These are phyloP conservation scores for Coprinopsis cinerea DNA, from an alignment of 768 basidiomycete species.

Conservation along the genomic window DNA sequence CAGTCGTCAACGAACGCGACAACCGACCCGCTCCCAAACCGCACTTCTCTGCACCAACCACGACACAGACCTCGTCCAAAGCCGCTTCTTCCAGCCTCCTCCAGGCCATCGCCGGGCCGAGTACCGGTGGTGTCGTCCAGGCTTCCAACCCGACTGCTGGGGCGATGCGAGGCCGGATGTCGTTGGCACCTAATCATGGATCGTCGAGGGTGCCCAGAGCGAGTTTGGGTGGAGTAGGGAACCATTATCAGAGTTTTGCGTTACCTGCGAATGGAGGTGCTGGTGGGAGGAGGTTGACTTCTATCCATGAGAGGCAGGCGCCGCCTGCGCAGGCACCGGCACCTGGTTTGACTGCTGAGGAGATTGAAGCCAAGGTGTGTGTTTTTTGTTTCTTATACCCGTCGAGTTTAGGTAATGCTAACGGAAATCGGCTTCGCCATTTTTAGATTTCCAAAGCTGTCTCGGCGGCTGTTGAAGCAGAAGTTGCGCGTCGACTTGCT, in stretches of 20 bases:
- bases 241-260: constrained; percentile 32
- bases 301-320: constrained; percentile 20
- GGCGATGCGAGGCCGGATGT: neutral
- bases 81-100: constrained; percentile 44
- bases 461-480: constrained; percentile 68
- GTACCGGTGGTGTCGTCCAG: constrained; percentile 21
- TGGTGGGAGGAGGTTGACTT: constrained; percentile 25
- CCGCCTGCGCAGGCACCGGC: constrained; percentile 20
- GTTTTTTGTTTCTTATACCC: constrained; percentile 7
- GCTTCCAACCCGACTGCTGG: constrained; percentile 15
- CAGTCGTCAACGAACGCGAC: constrained; percentile 71
- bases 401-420: neutral
- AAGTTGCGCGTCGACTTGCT: constrained; percentile 62
- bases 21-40: constrained; percentile 52
- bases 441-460: constrained; percentile 39
- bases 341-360: constrained; percentile 53
- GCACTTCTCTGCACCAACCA: constrained; percentile 56
- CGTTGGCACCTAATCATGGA: constrained; percentile 6
- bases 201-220: constrained; percentile 31
- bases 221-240: constrained; percentile 26
- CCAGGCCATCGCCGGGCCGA: constrained; percentile 23
- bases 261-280: no score
- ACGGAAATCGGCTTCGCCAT: neutral
- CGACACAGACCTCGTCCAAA: constrained; percentile 38
- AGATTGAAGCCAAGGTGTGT: constrained; percentile 69